Base-by-base conservation (phyloP, 371 early-diverging fungal species). In the Mortierella sp. region DNA sequence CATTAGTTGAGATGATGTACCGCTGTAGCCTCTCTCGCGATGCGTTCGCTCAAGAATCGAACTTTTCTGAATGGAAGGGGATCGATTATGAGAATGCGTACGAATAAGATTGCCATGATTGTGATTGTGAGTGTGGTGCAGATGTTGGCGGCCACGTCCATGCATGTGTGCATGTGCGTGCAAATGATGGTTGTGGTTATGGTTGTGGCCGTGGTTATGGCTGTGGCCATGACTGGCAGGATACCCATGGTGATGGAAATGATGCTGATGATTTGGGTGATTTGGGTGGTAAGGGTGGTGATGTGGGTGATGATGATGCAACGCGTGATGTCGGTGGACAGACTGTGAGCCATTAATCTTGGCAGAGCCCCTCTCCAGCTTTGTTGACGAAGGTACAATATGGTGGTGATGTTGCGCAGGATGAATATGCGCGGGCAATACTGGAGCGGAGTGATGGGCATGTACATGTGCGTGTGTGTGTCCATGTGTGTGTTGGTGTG, bases 231-330 rank as follows among this genome's bases (percentile, higher is more conserved):
- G 58, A 19, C 61, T 35, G 5, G 34, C 68, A 43, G 72, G 56
- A 22, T 73, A 70, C 5, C 55, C 37, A 37, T 80, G 81, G 31
- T 75, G 75, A 34, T 80, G 81, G 42, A 80, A 80, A 29, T 80
- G 81, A 43, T 80, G 81, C n/a, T 80, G 81, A 22, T 80, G 81
- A 43, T 80, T 80, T n/a, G 81, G 81, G 40, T 80, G 81, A 28
- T 71, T 80, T 15, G 81, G 81, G 28, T 80, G 81, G 29, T 80
- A 80, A 7, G 81, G 81, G 28, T 80, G 81, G 32, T 80, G 81
- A 34, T 80, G 72, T 5, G 81, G 81, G 28, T 80, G 81, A 45
- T 80, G 81, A 55, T 80, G 81, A 49, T 73, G 70, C 19, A 70
- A 23, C 7, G 68, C n/a, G 22, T 80, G 81, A 35, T 80, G 81